Base-by-base conservation (phyloP, 805 yeast genomes). In the Yueomyces sinensis region DNA sequence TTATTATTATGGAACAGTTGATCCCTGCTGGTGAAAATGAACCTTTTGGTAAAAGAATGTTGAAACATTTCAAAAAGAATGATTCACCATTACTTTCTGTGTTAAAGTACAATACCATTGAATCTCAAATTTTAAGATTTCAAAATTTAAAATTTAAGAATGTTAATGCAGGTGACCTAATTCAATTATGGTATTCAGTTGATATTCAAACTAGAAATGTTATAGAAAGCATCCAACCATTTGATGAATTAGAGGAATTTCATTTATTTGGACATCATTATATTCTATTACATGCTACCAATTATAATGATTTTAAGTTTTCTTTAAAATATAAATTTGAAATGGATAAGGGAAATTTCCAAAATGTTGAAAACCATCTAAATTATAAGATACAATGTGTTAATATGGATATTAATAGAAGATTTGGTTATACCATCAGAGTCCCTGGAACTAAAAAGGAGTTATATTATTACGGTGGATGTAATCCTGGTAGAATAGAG, bases 241-340 rank as follows among this genome's bases (percentile, higher is more conserved):
- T 82, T 54, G 94, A 82, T 52, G 94, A 82, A 56, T 70, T 82
- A 72, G 94, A 82, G 56, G 94, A 82, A 53, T 81, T 82, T 41
- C 66, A 75, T 20, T 48, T 78, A 13, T 82, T 79, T 47, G 72
- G 82, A 37, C 89, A 80, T 45, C 91, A 82, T 50, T 82, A 82
- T 47, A 61, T 75, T 27, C 62, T 78, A 28, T 61, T 76, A 3
- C 86, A 78, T 53, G 83, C 83, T 2, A 65, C 76, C 0, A 72
- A 69, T 43, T 43, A 45, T 13, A 11, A 24, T 3, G 32, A 22
- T 3, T 48, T 44, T 35, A 9, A 20, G 16, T 44, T 41, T 32
- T 19, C 17, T 6, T 17, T 33, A 16, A 25, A 17, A n/a, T 38
- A 40, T 27, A 32, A 25, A 30, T 38, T 41, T 17, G 20, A 30